A percentile compares a stretch with the other conserved stretches of the same genome.
Evolutionary conservation across 2,329 filamentous ascomycete genomes (phyloP).

Genomic region (Colletotrichum lindemuthianum): DNA sequence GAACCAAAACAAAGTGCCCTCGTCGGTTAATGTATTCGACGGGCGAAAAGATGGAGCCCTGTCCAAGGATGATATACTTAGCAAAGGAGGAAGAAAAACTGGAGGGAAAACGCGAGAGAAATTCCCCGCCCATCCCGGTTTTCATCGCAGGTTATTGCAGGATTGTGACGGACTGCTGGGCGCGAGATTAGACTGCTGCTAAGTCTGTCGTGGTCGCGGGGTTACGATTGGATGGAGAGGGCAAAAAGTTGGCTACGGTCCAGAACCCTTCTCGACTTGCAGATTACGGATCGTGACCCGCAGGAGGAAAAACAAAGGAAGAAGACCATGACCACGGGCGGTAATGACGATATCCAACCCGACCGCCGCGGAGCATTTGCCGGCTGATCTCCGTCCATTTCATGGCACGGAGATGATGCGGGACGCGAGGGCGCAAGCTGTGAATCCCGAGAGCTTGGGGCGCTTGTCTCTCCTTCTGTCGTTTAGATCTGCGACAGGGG

Average conservation of each 20-base stretch:
- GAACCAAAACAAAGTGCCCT: conserved; percentile 11
- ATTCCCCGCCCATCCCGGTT: conserved; percentile 8
- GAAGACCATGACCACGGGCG: conserved; percentile 1
- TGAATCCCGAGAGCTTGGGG: conserved; percentile 27
- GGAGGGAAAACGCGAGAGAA: neutral
- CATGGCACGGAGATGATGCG: conserved; percentile 23
- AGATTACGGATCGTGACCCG: conserved; percentile 11
- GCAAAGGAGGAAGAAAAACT: neutral
- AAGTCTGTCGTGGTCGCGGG: neutral
- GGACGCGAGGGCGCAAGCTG: conserved; percentile 14
- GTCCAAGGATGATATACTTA: conserved; percentile 6
- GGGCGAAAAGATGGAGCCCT: conserved; percentile 13
- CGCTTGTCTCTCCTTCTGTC: neutral
- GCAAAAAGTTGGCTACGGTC: conserved; percentile 5
- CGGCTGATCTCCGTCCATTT: conserved; percentile 13
- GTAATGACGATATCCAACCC: conserved; percentile 7
- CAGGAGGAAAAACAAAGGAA: neutral
- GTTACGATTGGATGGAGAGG: neutral
- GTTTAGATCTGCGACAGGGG: conserved; percentile 30
- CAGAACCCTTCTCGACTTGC: conserved; percentile 5
- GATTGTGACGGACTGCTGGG: conserved; percentile 11
- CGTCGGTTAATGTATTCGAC: conserved; percentile 19
- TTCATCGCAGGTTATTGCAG: conserved; percentile 6
- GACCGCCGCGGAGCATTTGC: conserved; percentile 11
- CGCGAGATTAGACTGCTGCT: conserved; percentile 7